These are phyloP conservation scores for Silene uniflora DNA, from an alignment of 148 eudicot species.

Conservation along the genomic window DNA sequence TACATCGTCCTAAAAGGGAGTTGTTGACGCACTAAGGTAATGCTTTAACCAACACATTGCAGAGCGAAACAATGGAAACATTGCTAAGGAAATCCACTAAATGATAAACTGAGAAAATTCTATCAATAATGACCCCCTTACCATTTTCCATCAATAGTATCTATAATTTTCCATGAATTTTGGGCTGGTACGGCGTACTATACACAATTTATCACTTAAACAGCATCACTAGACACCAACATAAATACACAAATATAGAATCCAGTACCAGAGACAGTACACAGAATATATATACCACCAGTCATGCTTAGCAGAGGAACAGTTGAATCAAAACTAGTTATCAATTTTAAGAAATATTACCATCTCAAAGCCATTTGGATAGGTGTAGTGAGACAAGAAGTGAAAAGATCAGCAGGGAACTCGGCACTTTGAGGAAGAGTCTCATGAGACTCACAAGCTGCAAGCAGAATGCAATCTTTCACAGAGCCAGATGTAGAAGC, in stretches of 20 bases:
- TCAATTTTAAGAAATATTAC: constrained; percentile 29
- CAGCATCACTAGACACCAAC: background rate
- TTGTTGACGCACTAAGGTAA: no score
- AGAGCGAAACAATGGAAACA: background rate
- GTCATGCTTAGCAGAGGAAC: background rate
- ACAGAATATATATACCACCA: background rate
- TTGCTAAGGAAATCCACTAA: background rate
- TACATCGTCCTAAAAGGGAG: no score
- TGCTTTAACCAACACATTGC: no score
- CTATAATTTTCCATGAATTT: background rate
- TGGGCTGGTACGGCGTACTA: background rate
- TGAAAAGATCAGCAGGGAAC: constrained; percentile 94
- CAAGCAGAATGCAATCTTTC: constrained; percentile 91
- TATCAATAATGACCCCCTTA: background rate
- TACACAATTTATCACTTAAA: background rate
- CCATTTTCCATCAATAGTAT: background rate
- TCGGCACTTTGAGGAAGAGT: constrained; percentile 96
- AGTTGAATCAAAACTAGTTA: background rate
- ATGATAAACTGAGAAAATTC: background rate
- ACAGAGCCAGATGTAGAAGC: constrained; percentile 52
- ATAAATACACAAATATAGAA: background rate
- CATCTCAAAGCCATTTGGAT: constrained; percentile 98
- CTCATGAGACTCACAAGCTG: constrained; percentile 95
- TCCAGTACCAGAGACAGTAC: background rate
- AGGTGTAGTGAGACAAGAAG: constrained; percentile 96